Evolutionary conservation across 129 eudicot species (phyloP).

Genomic region (Sambucus nigra): DNA sequence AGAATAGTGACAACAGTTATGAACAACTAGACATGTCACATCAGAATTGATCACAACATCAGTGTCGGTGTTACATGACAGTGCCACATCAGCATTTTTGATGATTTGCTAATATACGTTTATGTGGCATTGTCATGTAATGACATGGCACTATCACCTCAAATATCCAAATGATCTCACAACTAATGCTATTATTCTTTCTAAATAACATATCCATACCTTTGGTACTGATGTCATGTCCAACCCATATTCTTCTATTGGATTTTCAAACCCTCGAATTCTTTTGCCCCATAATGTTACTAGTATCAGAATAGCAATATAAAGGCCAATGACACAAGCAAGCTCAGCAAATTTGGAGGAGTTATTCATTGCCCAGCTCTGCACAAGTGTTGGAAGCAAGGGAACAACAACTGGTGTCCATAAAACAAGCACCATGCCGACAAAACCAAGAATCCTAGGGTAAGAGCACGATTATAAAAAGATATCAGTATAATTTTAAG

Average conservation of each 20-base stretch:
- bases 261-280: slow-evolving; percentile 68
- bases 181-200: background rate
- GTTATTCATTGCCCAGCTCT: slow-evolving; percentile 56
- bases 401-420: slow-evolving; percentile 89
- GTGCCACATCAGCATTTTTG: too few species aligned
- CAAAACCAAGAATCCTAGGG: slow-evolving; percentile 68
- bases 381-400: slow-evolving; percentile 71
- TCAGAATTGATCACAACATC: background rate
- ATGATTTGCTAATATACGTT: too few species aligned
- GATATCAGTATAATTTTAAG: slow-evolving; percentile 5
- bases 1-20: too few species aligned
- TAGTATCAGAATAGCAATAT: slow-evolving; percentile 42
- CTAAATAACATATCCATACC: slow-evolving; percentile 32
- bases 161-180: background rate
- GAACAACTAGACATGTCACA: too few species aligned
- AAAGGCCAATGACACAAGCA: slow-evolving; percentile 73
- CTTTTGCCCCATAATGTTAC: slow-evolving; percentile 79
- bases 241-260: slow-evolving; percentile 66
- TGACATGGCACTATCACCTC: background rate
- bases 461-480: slow-evolving; percentile 7
- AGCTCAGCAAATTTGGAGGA: slow-evolving; percentile 56
- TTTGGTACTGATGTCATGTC: slow-evolving; percentile 43
- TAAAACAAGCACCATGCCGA: slow-evolving; percentile 66
- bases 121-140: background rate
- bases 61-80: background rate